Percentiles rank a stretch among this genome's conserved stretches.
phyloP scores from a whole-genome alignment of 2,329 filamentous ascomycete species.

The Sphaerulina vaccinii region DNA sequence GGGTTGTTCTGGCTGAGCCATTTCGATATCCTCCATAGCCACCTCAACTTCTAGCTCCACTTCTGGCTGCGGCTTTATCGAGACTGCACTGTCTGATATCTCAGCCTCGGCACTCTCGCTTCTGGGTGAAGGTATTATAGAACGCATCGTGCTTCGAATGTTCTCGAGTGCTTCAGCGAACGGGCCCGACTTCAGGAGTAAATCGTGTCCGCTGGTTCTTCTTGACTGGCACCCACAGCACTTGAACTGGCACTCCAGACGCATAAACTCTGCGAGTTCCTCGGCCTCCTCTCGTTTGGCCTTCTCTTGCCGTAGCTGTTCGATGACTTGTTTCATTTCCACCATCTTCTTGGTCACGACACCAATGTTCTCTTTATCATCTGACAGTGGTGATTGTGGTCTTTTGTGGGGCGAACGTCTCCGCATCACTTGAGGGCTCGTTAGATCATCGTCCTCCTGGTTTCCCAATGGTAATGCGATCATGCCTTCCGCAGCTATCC shows the following conservation, averaged over 20 bases:
- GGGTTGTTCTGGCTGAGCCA: conserved; percentile 10
- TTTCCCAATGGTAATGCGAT: conserved; percentile 60
- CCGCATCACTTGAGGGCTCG: conserved; percentile 53
- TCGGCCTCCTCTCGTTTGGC: conserved; percentile 66
- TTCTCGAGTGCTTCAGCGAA: conserved; percentile 23
- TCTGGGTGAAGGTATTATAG: conserved; percentile 59
- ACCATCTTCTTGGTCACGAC: conserved; percentile 46
- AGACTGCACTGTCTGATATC: conserved; percentile 18
- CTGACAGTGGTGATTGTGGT: conserved; percentile 49
- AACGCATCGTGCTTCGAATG: conserved; percentile 26
- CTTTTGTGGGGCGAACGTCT: conserved; percentile 36
- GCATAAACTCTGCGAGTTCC: conserved; percentile 72
- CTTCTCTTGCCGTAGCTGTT: conserved; percentile 54
- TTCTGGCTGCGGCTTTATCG: conserved; percentile 7
- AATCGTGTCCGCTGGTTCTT: conserved; percentile 17
- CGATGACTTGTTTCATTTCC: conserved; percentile 49
- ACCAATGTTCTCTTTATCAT: conserved; percentile 48
- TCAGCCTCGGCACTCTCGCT: conserved; percentile 57
- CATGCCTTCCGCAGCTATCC: conserved; percentile 69
- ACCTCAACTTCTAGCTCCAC: conserved; percentile 13
- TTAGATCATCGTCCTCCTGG: conserved; percentile 56
- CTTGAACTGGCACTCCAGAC: conserved; percentile 69
- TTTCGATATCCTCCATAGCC: conserved; percentile 19
- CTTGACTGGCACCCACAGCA: conserved; percentile 60
- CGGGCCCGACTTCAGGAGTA: conserved; percentile 5